A percentile compares a stretch with the other conserved stretches of the same genome.
These are phyloP conservation scores for Rubroshorea leprosula DNA, from an alignment of 345 rosid species.

Conservation along the genomic window DNA sequence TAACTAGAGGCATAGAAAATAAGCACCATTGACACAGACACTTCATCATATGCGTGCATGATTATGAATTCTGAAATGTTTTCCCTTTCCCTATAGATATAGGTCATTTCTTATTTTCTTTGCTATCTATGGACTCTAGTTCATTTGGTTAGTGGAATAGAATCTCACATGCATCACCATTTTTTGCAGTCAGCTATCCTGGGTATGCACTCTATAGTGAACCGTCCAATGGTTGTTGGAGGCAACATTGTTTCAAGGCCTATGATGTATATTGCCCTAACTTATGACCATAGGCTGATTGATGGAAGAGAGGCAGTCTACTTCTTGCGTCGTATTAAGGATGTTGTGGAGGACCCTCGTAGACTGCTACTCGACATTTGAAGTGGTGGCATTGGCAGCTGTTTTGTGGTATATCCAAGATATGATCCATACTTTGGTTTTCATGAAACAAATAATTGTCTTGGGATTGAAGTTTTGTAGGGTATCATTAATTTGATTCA, in stretches of 20 bases:
- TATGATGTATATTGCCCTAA: constrained; percentile 80
- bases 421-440: background rate
- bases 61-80: background rate
- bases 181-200: constrained; percentile 61
- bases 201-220: constrained; percentile 82
- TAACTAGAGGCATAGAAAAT: too few relatives aligned
- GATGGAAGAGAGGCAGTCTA: constrained; percentile 91
- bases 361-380: constrained; percentile 45
- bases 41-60: background rate
- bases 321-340: constrained; percentile 77
- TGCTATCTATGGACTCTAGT: too few relatives aligned
- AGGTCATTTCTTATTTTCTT: background rate
- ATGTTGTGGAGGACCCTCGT: constrained; percentile 81
- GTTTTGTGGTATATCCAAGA: background rate
- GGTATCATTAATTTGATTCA: background rate
- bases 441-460: background rate
- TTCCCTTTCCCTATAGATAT: background rate
- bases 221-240: constrained; percentile 79
- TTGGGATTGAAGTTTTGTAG: background rate
- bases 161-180: background rate
- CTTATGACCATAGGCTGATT: constrained; percentile 77
- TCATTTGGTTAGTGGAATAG: too few relatives aligned
- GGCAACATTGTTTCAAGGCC: constrained; percentile 58
- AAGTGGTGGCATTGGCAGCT: background rate
- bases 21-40: too few relatives aligned